These are phyloP conservation scores for Penicillium atrosanguineum DNA, from an alignment of 495 filamentous ascomycete genomes.

Conservation along the genomic window DNA sequence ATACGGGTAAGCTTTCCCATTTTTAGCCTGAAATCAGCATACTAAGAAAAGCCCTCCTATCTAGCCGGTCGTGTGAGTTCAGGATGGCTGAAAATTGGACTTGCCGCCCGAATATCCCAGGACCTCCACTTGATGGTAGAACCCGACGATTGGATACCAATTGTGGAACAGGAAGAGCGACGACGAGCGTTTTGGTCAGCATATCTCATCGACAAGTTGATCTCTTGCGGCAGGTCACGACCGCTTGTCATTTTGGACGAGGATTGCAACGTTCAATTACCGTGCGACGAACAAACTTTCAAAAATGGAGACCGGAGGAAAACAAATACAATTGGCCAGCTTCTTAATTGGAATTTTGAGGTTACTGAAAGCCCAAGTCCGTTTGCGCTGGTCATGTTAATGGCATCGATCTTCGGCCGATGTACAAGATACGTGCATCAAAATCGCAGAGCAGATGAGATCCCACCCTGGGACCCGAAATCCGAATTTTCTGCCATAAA, in stretches of 20 bases:
- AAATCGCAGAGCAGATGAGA: conserved; percentile 10
- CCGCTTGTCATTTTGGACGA: conserved; percentile 27
- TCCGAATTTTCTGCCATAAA: conserved; percentile 28
- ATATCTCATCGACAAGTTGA: conserved; percentile 31
- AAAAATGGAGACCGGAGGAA: conserved; percentile 16
- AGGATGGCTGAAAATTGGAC: conserved; percentile 32
- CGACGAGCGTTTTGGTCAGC: conserved; percentile 32
- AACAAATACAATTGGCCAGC: conserved; percentile 22
- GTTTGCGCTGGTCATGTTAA: conserved; percentile 25
- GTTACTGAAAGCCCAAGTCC: conserved; percentile 18
- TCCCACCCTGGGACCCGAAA: conserved; percentile 33
- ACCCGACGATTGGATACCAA: conserved; percentile 14
- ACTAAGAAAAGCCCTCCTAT: background rate
- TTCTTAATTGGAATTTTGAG: conserved; percentile 20
- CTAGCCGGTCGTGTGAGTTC: conserved; percentile 26
- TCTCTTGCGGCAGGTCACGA: conserved; percentile 27
- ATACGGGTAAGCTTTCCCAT: conserved; percentile 19
- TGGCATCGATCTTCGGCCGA: conserved; percentile 27
- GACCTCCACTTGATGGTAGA: conserved; percentile 30
- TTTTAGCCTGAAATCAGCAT: too few species aligned
- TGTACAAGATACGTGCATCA: conserved; percentile 29
- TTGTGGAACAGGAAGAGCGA: conserved; percentile 29
- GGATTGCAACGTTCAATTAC: conserved; percentile 29
- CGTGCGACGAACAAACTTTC: conserved; percentile 27
- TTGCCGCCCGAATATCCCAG: conserved; percentile 30